Evolutionary conservation across 106 monocot genomes (phyloP), one percentile per base, ranked within the genome.

Genomic region (Acorus gramineus): DNA sequence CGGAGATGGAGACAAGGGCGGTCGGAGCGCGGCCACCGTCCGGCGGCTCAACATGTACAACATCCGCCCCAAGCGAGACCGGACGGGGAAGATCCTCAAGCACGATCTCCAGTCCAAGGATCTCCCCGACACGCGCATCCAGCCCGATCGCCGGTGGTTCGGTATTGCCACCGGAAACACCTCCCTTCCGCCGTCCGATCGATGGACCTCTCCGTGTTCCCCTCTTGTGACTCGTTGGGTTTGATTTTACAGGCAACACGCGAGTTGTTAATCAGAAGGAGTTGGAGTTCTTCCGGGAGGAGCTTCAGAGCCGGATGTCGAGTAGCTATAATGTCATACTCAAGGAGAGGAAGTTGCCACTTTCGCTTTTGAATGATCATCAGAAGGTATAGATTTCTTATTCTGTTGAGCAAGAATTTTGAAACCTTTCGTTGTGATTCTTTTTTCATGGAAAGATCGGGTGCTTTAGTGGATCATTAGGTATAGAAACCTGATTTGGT

Each of bases 1-100:
- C 6, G 59, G 14, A 3, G 74, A 55, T 2, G 73, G 13, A 46
- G 75, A 62, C 73, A 78, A 78, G 53, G 80, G 80, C 47, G 48
- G 57, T 42, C 84, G 90, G 8, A 68, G 82, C 42, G 84, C 90
- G 7, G 77, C 80, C 67, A 96, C 95, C 0, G 86, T 90, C 55
- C 95, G 95, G 56, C 75, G 90, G 14, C 85, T 96, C 60, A 90
- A 96, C 81, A 96, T 91, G 90, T 86, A 84, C 78, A 91, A 90
- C 14, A 61, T 3, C 44, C 70, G 80, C 46, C 95, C 95, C 6
- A 85, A 80, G 76, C 62, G 95, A 51, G 76, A 96, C 57, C 56
- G 82, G 2, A 83, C 81, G 52, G 95, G 95, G 47, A 87, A 87
- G 71, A 61, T 96, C 53, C 49, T 90, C 56, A 82, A 70, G 74